A percentile compares a stretch with the other conserved stretches of the same genome.
phyloP scores from a whole-genome alignment of 805 yeast genomes.

The Blastobotrys robertii region DNA sequence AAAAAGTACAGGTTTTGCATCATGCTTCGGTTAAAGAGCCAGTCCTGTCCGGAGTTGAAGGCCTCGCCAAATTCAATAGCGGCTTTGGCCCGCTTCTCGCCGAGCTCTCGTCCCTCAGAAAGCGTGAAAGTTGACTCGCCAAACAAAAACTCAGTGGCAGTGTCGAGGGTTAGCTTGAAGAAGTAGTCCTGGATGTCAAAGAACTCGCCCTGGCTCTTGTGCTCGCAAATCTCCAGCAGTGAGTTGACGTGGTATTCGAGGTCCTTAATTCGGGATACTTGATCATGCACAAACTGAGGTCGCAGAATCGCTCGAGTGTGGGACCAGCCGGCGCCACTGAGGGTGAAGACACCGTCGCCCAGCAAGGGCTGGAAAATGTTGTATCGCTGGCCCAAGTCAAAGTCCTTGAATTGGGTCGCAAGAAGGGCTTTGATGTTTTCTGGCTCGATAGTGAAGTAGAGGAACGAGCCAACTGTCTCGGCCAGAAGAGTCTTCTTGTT shows the following conservation, averaged over 20 bases:
- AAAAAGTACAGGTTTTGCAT: constrained; percentile 14
- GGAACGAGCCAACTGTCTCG: neutral
- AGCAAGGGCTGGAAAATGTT: constrained; percentile 20
- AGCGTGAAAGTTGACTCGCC: constrained; percentile 25
- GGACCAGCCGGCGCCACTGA: constrained; percentile 28
- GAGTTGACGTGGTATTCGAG: constrained; percentile 18
- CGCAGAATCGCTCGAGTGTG: constrained; percentile 29
- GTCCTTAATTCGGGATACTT: constrained; percentile 21
- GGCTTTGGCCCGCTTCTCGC: constrained; percentile 1
- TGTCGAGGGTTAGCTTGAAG: constrained; percentile 26
- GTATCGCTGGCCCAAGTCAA: constrained; percentile 21
- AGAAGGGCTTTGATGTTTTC: constrained; percentile 24
- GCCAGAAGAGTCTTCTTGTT: too few species aligned
- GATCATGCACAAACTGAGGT: constrained; percentile 27
- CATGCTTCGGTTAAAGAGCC: constrained; percentile 10
- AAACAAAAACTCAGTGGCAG: constrained; percentile 28
- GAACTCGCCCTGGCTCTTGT: constrained; percentile 5
- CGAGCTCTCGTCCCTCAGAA: neutral
- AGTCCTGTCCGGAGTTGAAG: constrained; percentile 15
- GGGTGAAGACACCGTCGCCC: constrained; percentile 29
- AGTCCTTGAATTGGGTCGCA: constrained; percentile 23
- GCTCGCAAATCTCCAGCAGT: neutral
- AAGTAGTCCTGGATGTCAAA: constrained; percentile 24
- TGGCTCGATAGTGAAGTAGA: constrained; percentile 15
- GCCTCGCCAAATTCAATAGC: constrained; percentile 20